Evolutionary conservation across 1,284 basidiomycete species (phyloP).

Genomic region (Ceratobasidium sp.): DNA sequence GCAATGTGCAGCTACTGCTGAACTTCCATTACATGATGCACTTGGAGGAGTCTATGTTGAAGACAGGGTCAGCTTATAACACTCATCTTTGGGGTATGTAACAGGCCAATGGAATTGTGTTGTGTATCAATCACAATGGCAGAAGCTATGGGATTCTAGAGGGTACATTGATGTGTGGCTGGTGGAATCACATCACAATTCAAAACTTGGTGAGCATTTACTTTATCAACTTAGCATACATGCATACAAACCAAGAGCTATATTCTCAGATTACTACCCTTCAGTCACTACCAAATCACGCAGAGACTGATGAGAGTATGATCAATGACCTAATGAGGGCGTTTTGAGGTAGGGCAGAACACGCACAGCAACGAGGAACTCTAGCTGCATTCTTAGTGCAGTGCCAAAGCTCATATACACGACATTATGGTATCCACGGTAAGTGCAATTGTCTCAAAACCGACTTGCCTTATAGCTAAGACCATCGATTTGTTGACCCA

Average conservation of each 20-base stretch:
- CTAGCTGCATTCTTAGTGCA: neutral
- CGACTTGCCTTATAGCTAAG: too few species aligned
- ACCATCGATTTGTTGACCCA: neutral
- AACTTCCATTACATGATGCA: conserved; percentile 24
- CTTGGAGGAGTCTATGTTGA: neutral
- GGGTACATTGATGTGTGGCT: too few species aligned
- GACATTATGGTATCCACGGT: neutral
- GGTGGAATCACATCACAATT: neutral
- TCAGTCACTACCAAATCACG: neutral
- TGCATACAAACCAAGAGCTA: too few species aligned
- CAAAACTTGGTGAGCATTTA: neutral
- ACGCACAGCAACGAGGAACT: neutral
- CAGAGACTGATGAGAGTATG: neutral
- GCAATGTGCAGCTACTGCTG: neutral
- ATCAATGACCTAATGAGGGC: neutral
- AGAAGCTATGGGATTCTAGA: neutral
- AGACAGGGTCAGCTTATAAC: neutral
- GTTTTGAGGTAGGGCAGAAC: neutral
- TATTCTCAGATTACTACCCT: neutral
- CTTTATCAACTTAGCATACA: too few species aligned
- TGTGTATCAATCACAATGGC: conserved; percentile 5
- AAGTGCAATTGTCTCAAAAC: too few species aligned
- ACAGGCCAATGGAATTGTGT: neutral
- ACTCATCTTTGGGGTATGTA: conserved; percentile 6
- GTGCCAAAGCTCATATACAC: conserved; percentile 1